These are phyloP conservation scores for Mycena rosella DNA, from an alignment of 768 basidiomycete genomes.

Conservation along the genomic window DNA sequence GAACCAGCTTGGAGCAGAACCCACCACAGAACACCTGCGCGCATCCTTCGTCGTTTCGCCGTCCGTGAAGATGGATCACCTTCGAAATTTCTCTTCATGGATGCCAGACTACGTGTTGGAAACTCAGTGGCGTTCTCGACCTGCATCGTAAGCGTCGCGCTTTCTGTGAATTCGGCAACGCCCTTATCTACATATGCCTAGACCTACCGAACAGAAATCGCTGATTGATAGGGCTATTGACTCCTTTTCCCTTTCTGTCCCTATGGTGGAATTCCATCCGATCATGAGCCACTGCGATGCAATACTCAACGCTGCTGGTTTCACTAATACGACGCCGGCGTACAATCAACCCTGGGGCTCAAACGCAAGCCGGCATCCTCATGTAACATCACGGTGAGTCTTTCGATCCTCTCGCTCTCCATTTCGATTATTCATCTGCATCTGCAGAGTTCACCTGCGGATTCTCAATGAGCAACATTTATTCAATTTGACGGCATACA, in stretches of 20 bases:
- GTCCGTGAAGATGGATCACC: constrained; percentile 19
- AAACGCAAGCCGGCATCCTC: constrained; percentile 17
- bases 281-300: constrained; percentile 19
- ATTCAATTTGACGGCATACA: constrained; percentile 20
- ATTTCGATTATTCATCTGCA: constrained; percentile 18
- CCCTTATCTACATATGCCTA: constrained; percentile 14
- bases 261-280: constrained; percentile 18
- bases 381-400: constrained; percentile 19
- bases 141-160: constrained; percentile 14
- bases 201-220: constrained; percentile 18
- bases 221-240: constrained; percentile 22
- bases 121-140: constrained; percentile 17
- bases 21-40: constrained; percentile 19
- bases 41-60: constrained; percentile 17
- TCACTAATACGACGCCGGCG: constrained; percentile 13
- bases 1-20: constrained; percentile 21
- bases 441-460: constrained; percentile 18
- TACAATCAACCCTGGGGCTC: constrained; percentile 19
- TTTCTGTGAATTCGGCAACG: constrained; percentile 12
- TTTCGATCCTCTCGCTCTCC: constrained; percentile 16
- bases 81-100: constrained; percentile 19
- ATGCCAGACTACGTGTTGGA: constrained; percentile 19
- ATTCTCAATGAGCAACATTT: constrained; percentile 20
- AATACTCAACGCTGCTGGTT: constrained; percentile 15
- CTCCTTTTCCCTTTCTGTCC: constrained; percentile 21